Evolutionary conservation across 2,329 filamentous ascomycete species (phyloP).

Genomic region (Fusarium phyllophilum): DNA sequence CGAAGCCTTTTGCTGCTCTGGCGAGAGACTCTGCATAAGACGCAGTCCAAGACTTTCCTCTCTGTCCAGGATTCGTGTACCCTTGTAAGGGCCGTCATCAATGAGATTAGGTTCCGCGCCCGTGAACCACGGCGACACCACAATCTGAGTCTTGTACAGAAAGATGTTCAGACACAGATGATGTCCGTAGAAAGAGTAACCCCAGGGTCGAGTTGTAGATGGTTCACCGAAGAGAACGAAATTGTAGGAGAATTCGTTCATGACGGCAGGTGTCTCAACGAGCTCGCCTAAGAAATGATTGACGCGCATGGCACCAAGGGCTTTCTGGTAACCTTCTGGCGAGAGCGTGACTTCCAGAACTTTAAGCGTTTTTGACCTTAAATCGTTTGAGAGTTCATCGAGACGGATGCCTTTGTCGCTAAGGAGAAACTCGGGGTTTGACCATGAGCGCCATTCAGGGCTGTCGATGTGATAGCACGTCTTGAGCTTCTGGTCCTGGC

Average conservation of each 20-base stretch:
- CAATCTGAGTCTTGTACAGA: constrained; percentile 70
- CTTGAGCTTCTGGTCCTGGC: not conserved
- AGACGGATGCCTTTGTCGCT: constrained; percentile 75
- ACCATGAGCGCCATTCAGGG: constrained; percentile 76
- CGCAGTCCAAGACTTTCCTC: constrained; percentile 73
- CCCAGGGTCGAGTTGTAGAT: constrained; percentile 69
- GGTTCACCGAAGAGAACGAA: constrained; percentile 76
- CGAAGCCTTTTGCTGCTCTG: constrained; percentile 57
- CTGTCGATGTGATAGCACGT: constrained; percentile 69
- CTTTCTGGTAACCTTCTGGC: constrained; percentile 77
- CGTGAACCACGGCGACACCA: constrained; percentile 80
- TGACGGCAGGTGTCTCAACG: constrained; percentile 67
- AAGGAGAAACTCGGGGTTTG: constrained; percentile 79
- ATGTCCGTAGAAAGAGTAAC: constrained; percentile 80
- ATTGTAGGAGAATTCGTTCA: constrained; percentile 83
- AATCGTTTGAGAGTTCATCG: constrained; percentile 60
- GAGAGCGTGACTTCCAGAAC: constrained; percentile 63
- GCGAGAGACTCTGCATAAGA: constrained; percentile 72
- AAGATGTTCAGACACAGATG: constrained; percentile 80
- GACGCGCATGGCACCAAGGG: constrained; percentile 74
- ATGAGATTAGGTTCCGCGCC: constrained; percentile 83
- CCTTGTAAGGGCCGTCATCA: constrained; percentile 69
- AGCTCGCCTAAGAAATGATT: constrained; percentile 80
- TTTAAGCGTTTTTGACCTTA: not conserved
- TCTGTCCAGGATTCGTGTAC: constrained; percentile 71